These are phyloP conservation scores for Ocimum tenuiflorum DNA, from an alignment of 257 asterid species.

Conservation along the genomic window DNA sequence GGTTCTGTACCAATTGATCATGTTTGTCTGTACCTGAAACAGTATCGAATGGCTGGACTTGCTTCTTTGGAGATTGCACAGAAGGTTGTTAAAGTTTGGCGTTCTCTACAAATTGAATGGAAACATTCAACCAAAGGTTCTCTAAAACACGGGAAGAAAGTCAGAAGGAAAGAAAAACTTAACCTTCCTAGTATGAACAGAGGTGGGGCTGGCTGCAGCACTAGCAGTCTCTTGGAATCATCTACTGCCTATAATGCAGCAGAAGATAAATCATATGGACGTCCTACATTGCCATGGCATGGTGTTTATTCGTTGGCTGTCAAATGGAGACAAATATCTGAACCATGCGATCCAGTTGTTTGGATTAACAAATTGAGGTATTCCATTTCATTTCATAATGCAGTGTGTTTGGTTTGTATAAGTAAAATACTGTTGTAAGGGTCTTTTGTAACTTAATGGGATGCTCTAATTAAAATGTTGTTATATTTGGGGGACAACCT, in stretches of 20 bases:
- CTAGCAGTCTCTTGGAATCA: slow-evolving; percentile 66
- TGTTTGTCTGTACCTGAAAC: slow-evolving; percentile 31
- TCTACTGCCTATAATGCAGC: slow-evolving; percentile 36
- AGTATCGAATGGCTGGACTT: slow-evolving; percentile 98
- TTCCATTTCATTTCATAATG: background rate
- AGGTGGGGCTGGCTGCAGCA: slow-evolving; percentile 99
- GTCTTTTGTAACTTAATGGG: too few relatives aligned
- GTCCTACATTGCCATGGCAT: slow-evolving; percentile 77
- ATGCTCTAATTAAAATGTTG: too few relatives aligned
- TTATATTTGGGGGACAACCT: too few relatives aligned
- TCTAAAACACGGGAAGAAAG: slow-evolving; percentile 61
- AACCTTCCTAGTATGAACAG: slow-evolving; percentile 72
- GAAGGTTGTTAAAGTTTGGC: slow-evolving; percentile 88
- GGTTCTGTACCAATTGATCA: slow-evolving; percentile 16
- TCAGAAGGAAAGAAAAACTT: slow-evolving; percentile 61
- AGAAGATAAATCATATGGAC: slow-evolving; percentile 68
- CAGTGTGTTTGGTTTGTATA: background rate
- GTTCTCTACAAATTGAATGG: slow-evolving; percentile 78
- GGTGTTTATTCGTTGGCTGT: slow-evolving; percentile 76
- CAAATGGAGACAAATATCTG: slow-evolving; percentile 98
- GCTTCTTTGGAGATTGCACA: slow-evolving; percentile 98
- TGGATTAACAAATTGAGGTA: slow-evolving; percentile 96
- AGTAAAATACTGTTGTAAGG: background rate
- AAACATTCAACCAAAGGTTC: slow-evolving; percentile 68
- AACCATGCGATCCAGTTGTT: slow-evolving; percentile 92